phyloP scores from a whole-genome alignment of 169 alveolate genomes.

The Amoebophrya sp. region DNA sequence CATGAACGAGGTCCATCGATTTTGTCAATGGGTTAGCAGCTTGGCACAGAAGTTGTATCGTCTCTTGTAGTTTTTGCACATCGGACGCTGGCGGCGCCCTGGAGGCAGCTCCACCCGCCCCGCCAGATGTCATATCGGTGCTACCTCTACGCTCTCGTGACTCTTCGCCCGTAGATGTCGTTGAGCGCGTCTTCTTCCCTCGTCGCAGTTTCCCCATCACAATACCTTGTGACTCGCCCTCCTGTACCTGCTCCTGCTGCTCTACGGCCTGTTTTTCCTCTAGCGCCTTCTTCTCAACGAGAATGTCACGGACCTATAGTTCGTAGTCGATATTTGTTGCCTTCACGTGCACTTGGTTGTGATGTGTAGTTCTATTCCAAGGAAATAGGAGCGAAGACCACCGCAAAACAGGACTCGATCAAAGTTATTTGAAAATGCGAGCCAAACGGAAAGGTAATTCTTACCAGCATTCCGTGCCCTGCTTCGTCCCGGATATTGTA shows the following conservation, averaged over 20 bases:
- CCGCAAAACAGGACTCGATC: background rate
- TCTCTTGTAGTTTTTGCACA: slow-evolving; percentile 30
- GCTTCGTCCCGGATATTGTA: slow-evolving; percentile 1
- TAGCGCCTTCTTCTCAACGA: background rate
- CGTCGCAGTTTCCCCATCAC: slow-evolving; percentile 41
- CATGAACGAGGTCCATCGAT: slow-evolving; percentile 44
- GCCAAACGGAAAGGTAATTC: background rate
- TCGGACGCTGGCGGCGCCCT: background rate
- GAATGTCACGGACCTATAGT: background rate
- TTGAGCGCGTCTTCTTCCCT: slow-evolving; percentile 35
- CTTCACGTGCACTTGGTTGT: too few species aligned
- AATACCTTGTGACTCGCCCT: slow-evolving; percentile 18
- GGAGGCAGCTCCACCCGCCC: background rate
- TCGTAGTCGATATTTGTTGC: too few species aligned
- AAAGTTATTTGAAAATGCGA: background rate
- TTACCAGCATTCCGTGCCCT: background rate
- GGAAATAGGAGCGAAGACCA: background rate
- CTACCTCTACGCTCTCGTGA: too few species aligned
- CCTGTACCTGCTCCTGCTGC: background rate
- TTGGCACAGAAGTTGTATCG: slow-evolving; percentile 39
- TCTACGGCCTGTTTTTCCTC: background rate
- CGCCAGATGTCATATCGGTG: too few species aligned
- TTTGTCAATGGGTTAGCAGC: slow-evolving; percentile 48
- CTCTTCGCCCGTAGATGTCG: background rate
- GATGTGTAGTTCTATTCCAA: too few species aligned